Conservation (phyloP, 176 grass and related monocot genomes). For the maize (Zea mays) region Zm-B73-REFERENCE-NAM-5.0 NC_050102.1:149365001-149365500, state of each 20-base stretch:
- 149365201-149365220: slow-evolving; percentile 31
- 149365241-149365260: slow-evolving; percentile 38
- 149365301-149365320: slow-evolving; percentile 36
- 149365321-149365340: slow-evolving; percentile 55
- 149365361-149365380: slow-evolving; percentile 55
- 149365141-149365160: slow-evolving; percentile 14
- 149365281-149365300: slow-evolving; percentile 46
- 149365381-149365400: slow-evolving; percentile 16
- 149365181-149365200: slow-evolving; percentile 23
- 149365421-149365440: slow-evolving; percentile 32
- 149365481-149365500: slow-evolving; percentile 58
- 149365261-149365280: slow-evolving; percentile 48
- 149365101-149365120: background rate
- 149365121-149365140: slow-evolving; percentile 5
- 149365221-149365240: slow-evolving; percentile 29
- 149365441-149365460: slow-evolving; percentile 59
- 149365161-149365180: slow-evolving; percentile 12
- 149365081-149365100: background rate
- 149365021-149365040: background rate
- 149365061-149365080: slow-evolving; percentile 12
- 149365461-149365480: slow-evolving; percentile 62
- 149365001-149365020: slow-evolving; percentile 12
- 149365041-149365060: background rate
- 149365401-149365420: slow-evolving; percentile 45
- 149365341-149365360: slow-evolving; percentile 83